Percentiles rank a stretch among this genome's conserved stretches.
phyloP scores from a whole-genome alignment of 2,329 filamentous ascomycete species.

The Ilyonectria mors-panacis region DNA sequence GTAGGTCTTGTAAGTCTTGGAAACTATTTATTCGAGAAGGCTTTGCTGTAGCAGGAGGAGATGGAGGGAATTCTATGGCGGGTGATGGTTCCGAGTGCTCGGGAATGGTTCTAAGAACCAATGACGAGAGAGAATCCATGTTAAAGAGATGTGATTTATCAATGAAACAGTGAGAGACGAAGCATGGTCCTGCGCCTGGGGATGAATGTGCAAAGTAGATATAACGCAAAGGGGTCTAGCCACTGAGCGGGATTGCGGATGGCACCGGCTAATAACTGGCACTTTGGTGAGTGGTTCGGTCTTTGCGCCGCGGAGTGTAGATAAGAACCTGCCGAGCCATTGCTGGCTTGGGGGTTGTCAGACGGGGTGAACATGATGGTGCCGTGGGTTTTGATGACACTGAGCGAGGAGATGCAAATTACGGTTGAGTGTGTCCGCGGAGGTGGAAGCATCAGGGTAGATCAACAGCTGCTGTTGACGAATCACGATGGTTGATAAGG shows the following conservation, averaged over 20 bases:
- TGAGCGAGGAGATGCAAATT: conserved; percentile 52
- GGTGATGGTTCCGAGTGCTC: conserved; percentile 29
- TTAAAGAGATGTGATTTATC: conserved; percentile 1
- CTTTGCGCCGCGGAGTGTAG: background rate
- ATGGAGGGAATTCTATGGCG: conserved; percentile 53
- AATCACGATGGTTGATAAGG: conserved; percentile 46
- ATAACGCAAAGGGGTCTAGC: conserved; percentile 11
- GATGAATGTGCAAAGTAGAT: conserved; percentile 10
- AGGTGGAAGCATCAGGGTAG: conserved; percentile 43
- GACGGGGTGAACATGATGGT: conserved; percentile 16
- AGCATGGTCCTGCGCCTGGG: background rate
- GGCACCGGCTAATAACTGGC: conserved; percentile 33
- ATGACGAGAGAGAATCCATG: conserved; percentile 43
- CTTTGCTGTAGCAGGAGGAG: conserved; percentile 58
- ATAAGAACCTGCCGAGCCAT: conserved; percentile 26
- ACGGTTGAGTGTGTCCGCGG: conserved; percentile 46
- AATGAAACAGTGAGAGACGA: background rate
- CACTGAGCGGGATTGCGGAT: conserved; percentile 16
- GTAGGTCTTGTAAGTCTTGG: conserved; percentile 38
- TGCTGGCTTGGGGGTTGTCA: conserved; percentile 23
- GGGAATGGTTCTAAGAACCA: conserved; percentile 24
- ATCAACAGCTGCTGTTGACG: conserved; percentile 36
- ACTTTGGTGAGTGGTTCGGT: conserved; percentile 3
- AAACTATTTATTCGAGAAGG: conserved; percentile 54
- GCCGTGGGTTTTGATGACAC: conserved; percentile 31